A percentile compares a stretch with the other conserved stretches of the same genome.
Evolutionary conservation across 2,329 filamentous ascomycete species (phyloP).

Genomic region (Colletotrichum sidae): DNA sequence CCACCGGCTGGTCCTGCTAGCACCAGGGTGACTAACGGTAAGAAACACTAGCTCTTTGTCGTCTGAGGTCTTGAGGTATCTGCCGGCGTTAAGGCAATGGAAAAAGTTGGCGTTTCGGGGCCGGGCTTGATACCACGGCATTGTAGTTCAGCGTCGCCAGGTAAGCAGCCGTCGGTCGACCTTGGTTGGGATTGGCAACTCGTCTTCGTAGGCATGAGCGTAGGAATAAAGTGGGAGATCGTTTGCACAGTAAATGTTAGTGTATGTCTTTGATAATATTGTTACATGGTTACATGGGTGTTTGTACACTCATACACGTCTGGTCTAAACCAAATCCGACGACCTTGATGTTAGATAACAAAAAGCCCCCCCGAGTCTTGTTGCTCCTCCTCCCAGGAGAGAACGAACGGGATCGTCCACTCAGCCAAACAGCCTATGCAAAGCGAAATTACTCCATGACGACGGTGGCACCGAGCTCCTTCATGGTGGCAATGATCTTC

Average conservation of each 20-base stretch:
- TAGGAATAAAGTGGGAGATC: background rate
- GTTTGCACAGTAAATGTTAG: constrained; percentile 17
- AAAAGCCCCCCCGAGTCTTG: constrained; percentile 21
- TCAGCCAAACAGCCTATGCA: constrained; percentile 12
- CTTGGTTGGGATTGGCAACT: no score
- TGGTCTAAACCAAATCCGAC: constrained; percentile 33
- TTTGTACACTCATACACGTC: constrained; percentile 44
- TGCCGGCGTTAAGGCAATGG: constrained; percentile 23
- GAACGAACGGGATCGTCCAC: constrained; percentile 10
- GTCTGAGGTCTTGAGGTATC: constrained; percentile 1
- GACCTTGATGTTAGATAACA: constrained; percentile 34
- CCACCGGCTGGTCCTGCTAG: constrained; percentile 34
- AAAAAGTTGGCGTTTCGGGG: constrained; percentile 18
- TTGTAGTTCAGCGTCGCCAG: constrained; percentile 13
- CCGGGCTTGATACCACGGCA: constrained; percentile 7
- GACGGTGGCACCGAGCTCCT: constrained; percentile 90
- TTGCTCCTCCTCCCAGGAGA: constrained; percentile 15
- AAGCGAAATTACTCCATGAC: constrained; percentile 80
- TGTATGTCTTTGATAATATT: constrained; percentile 42
- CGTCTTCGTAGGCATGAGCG: background rate
- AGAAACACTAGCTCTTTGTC: constrained; percentile 24
- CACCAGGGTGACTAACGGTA: constrained; percentile 29
- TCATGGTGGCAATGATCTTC: constrained; percentile 96
- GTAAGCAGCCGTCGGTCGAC: no score
- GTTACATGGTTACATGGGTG: constrained; percentile 50